Conservation (phyloP, 1,139 yeast species). For the Geotrichum reessii region DNA sequence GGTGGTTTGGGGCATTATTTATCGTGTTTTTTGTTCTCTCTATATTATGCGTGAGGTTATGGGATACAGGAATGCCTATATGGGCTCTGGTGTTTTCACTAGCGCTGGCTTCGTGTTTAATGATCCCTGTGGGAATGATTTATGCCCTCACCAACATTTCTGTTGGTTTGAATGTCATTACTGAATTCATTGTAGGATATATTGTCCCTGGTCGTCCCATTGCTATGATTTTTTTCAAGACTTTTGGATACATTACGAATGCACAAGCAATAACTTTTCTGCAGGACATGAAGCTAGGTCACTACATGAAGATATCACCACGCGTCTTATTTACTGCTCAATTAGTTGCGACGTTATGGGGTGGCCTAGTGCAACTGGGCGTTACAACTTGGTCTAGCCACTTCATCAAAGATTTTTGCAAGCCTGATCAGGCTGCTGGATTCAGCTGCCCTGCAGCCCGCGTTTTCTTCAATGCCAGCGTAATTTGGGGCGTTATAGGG, state of each 20-base stretch:
- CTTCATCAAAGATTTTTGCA: slow-evolving; percentile 47
- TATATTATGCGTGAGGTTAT: slow-evolving; percentile 43
- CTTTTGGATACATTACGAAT: slow-evolving; percentile 55
- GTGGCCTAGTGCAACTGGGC: slow-evolving; percentile 36
- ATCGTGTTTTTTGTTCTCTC: slow-evolving; percentile 47
- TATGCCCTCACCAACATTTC: slow-evolving; percentile 51
- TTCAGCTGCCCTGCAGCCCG: slow-evolving; percentile 49
- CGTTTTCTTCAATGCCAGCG: slow-evolving; percentile 50
- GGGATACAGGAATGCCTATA: slow-evolving; percentile 40
- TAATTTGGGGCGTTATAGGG: slow-evolving; percentile 64
- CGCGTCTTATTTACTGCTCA: slow-evolving; percentile 55
- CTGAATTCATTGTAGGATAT: slow-evolving; percentile 60
- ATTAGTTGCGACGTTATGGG: slow-evolving; percentile 37
- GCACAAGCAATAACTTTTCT: slow-evolving; percentile 53
- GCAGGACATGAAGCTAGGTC: slow-evolving; percentile 57
- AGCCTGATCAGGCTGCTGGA: slow-evolving; percentile 39
- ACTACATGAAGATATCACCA: slow-evolving; percentile 59
- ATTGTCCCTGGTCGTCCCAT: slow-evolving; percentile 57
- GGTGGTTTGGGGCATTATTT: slow-evolving; percentile 56
- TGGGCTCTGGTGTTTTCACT: slow-evolving; percentile 55
- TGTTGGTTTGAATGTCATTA: slow-evolving; percentile 54
- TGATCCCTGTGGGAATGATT: slow-evolving; percentile 52
- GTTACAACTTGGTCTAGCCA: slow-evolving; percentile 46
- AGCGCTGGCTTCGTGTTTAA: slow-evolving; percentile 45
- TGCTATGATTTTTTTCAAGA: slow-evolving; percentile 57